These are phyloP conservation scores for Solanum appendiculatum DNA, from an alignment of 257 asterid genomes.

Conservation along the genomic window DNA sequence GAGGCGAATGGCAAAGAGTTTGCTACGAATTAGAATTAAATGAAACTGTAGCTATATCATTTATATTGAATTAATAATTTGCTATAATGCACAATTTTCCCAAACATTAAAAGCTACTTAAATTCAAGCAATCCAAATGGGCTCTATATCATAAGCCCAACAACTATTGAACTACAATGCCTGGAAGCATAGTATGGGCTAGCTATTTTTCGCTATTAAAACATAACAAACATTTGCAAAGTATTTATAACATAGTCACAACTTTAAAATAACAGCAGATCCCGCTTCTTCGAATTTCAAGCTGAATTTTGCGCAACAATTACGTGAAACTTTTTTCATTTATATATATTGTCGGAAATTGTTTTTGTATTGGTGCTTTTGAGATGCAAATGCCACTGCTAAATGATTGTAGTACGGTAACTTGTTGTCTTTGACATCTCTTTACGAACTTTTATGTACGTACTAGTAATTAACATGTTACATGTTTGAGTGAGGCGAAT, in stretches of 20 bases:
- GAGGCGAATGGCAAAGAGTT: too few relatives aligned
- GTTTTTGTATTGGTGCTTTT: neutral
- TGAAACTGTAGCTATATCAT: too few relatives aligned
- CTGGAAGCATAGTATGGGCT: neutral
- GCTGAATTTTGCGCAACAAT: neutral
- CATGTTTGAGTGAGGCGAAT: neutral
- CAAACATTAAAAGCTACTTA: neutral
- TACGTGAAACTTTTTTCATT: too few relatives aligned
- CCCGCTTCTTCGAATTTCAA: neutral
- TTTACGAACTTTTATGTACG: neutral
- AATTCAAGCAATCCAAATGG: neutral
- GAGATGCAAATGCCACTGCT: neutral
- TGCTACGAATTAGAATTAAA: too few relatives aligned
- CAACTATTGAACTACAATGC: neutral
- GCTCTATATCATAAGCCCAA: neutral
- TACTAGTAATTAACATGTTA: neutral
- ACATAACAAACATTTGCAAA: neutral
- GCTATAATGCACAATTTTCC: too few relatives aligned
- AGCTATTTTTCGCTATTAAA: neutral
- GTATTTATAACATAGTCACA: neutral
- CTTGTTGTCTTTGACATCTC: neutral
- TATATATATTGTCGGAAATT: neutral
- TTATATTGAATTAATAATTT: too few relatives aligned
- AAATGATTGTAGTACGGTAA: too few relatives aligned
- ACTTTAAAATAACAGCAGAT: neutral